phyloP scores from a whole-genome alignment of 139 green algal genomes.

The Coelastrella sp. region DNA sequence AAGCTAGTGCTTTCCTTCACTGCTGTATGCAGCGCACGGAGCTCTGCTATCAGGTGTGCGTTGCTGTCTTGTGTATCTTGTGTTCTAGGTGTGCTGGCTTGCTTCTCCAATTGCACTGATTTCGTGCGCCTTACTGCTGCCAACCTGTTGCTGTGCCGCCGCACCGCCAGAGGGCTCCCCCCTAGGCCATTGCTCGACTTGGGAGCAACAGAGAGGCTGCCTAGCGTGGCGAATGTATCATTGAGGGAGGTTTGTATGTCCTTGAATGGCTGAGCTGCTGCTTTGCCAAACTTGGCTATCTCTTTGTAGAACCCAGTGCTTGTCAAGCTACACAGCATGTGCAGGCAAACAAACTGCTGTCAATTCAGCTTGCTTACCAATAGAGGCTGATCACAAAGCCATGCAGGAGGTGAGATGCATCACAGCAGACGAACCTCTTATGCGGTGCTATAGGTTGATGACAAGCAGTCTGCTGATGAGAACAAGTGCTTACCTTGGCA shows the following conservation, averaged over 20 bases:
- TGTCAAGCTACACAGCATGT: not conserved
- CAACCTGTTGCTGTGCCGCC: not conserved
- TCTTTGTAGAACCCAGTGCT: conserved; percentile 44
- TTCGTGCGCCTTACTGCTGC: not conserved
- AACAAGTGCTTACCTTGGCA: not conserved
- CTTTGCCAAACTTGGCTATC: conserved; percentile 46
- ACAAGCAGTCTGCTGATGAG: not conserved
- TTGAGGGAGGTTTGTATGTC: conserved; percentile 22
- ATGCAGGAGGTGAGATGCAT: not conserved
- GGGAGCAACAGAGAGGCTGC: conserved; percentile 19
- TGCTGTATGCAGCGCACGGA: not conserved
- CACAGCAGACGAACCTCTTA: no score
- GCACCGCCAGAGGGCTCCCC: not conserved
- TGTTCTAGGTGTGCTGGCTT: not conserved
- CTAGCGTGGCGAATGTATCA: conserved; percentile 35
- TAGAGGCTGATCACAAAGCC: not conserved
- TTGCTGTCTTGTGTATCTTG: not conserved
- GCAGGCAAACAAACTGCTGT: not conserved
- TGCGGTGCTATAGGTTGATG: not conserved
- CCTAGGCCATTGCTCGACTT: not conserved
- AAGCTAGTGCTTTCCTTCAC: conserved; percentile 34
- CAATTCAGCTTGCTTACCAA: not conserved
- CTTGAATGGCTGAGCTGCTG: conserved; percentile 38
- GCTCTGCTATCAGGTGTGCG: not conserved
- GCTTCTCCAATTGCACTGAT: not conserved